Percentiles rank a stretch among this genome's conserved stretches.
phyloP scores from a whole-genome alignment of 768 basidiomycete genomes.

The Panellus pusillus region DNA sequence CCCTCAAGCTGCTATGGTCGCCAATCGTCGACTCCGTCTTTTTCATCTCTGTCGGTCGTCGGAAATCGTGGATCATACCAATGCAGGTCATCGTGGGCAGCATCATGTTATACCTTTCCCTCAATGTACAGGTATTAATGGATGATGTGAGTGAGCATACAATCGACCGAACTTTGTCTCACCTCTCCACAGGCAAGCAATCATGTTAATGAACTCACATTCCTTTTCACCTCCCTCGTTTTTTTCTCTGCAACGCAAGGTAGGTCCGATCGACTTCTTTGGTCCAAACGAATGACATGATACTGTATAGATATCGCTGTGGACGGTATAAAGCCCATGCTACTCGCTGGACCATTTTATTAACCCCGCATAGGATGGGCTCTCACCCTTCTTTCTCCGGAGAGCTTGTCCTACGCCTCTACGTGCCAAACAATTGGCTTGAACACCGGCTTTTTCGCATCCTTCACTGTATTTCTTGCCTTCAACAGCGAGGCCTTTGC shows the following conservation, averaged over 20 bases:
- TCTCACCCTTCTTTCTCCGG: conserved; percentile 83
- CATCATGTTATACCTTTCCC: conserved; percentile 77
- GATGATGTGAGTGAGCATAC: conserved; percentile 57
- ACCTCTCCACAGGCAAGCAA: conserved; percentile 65
- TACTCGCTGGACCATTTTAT: conserved; percentile 2
- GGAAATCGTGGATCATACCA: conserved; percentile 99
- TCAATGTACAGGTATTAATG: conserved; percentile 73
- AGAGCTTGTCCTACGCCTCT: conserved; percentile 93
- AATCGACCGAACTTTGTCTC: conserved; percentile 12
- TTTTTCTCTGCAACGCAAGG: conserved; percentile 98
- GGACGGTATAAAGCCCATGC: conserved; percentile 63
- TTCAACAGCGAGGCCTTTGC: conserved; percentile 93
- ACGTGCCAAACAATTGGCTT: conserved; percentile 98
- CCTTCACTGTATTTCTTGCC: conserved; percentile 96
- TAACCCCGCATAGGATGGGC: conserved; percentile 60
- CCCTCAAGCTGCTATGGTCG: conserved; percentile 95
- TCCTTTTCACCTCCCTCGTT: conserved; percentile 85
- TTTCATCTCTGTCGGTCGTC: conserved; percentile 77
- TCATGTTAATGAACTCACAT: conserved; percentile 74
- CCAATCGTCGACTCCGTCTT: conserved; percentile 95
- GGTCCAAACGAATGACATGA: conserved; percentile 14
- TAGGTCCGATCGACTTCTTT: conserved; percentile 29
- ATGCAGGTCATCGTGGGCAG: conserved; percentile 91
- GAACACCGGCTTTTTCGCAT: conserved; percentile 92
- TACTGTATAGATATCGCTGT: conserved; percentile 83